A percentile compares a stretch with the other conserved stretches of the same genome.
These are phyloP conservation scores for Odonthalia washingtoniensis DNA, from an alignment of 31 red algal genomes.

Conservation along the genomic window DNA sequence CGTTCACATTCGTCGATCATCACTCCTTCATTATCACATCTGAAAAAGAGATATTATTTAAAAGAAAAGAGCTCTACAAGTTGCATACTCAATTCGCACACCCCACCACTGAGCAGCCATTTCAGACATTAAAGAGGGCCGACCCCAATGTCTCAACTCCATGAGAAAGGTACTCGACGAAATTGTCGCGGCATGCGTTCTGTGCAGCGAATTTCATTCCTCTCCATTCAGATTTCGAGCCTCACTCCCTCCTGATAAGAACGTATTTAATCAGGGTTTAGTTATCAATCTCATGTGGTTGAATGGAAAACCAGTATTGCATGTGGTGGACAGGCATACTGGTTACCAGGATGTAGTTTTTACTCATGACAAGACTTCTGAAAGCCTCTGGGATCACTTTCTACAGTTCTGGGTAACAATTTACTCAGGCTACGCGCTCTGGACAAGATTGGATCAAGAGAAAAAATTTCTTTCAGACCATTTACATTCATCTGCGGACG, in stretches of 20 bases:
- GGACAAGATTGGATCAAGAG: neutral
- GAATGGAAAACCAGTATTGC: constrained; percentile 8
- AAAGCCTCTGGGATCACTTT: neutral
- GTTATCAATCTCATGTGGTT: constrained; percentile 43
- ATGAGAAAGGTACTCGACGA: too few relatives aligned
- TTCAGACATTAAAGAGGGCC: too few relatives aligned
- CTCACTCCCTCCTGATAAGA: neutral
- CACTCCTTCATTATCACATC: too few relatives aligned
- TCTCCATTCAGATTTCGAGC: constrained; percentile 33
- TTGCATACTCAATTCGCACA: too few relatives aligned
- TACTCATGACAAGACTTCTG: neutral
- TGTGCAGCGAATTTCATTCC: neutral
- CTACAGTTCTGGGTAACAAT: neutral
- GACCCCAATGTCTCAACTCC: too few relatives aligned
- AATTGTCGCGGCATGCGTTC: neutral
- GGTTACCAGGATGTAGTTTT: constrained; percentile 5
- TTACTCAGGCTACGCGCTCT: neutral
- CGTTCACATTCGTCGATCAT: too few relatives aligned
- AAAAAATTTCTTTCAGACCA: neutral
- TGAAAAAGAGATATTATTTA: too few relatives aligned
- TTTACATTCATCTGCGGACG: neutral
- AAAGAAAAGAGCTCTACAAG: too few relatives aligned
- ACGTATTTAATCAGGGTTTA: constrained; percentile 42
- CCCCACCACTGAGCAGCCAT: too few relatives aligned
- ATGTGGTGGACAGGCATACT: constrained; percentile 40